Evolutionary conservation across 176 grass and related monocot species (phyloP).

Genomic region (Musa beccarii): DNA sequence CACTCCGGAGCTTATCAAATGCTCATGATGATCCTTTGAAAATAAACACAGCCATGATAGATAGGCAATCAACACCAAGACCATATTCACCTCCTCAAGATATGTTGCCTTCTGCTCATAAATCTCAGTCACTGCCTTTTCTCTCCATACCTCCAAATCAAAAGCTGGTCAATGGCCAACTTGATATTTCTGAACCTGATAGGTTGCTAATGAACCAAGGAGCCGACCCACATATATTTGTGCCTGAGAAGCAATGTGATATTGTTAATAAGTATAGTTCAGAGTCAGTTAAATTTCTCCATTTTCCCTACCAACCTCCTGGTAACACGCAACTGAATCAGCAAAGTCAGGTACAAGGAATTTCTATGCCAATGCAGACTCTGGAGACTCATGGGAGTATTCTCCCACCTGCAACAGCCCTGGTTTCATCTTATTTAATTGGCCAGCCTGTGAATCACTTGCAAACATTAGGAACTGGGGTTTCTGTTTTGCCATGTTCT

Average conservation of each 20-base stretch:
- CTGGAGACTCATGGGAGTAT: slow-evolving; percentile 30
- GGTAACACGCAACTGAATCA: slow-evolving; percentile 31
- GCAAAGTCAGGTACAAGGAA: slow-evolving; percentile 29
- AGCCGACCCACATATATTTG: slow-evolving; percentile 51
- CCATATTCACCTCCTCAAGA: slow-evolving; percentile 25
- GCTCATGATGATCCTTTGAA: slow-evolving; percentile 35
- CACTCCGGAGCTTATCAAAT: slow-evolving; percentile 31
- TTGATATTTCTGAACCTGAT: slow-evolving; percentile 37
- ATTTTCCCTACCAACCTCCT: slow-evolving; percentile 29
- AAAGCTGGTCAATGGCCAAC: slow-evolving; percentile 39
- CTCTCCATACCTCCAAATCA: slow-evolving; percentile 31
- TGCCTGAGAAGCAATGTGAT: slow-evolving; percentile 41
- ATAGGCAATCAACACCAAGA: slow-evolving; percentile 27
- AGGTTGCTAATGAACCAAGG: slow-evolving; percentile 35
- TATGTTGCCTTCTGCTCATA: slow-evolving; percentile 31
- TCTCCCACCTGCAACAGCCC: slow-evolving; percentile 15
- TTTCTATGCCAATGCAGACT: slow-evolving; percentile 38
- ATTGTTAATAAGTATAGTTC: slow-evolving; percentile 22
- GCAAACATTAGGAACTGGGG: slow-evolving; percentile 33
- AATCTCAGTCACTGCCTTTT: slow-evolving; percentile 31
- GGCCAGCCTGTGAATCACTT: slow-evolving; percentile 24
- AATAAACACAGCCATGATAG: slow-evolving; percentile 26
- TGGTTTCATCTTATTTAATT: slow-evolving; percentile 6
- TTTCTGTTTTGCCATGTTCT: slow-evolving; percentile 30
- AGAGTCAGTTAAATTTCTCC: slow-evolving; percentile 22